Conservation (phyloP, 2,329 filamentous ascomycete species). For the Fusarium transvaalense region DNA sequence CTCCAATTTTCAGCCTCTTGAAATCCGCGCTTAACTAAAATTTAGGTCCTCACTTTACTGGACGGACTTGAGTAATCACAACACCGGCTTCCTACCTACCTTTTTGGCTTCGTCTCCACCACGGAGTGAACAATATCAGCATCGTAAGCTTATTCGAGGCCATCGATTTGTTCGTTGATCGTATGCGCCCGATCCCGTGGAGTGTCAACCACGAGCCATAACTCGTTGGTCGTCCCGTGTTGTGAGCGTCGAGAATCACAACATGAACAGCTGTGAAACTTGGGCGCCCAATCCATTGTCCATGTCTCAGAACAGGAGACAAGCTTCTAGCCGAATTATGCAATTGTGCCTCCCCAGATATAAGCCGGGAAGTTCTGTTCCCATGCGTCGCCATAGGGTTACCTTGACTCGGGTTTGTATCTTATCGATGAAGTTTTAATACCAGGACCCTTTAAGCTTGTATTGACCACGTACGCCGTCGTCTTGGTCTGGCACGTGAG, state of each 20-base stretch:
- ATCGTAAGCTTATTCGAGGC: background rate
- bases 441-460: conserved; percentile 46
- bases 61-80: conserved; percentile 29
- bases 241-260: conserved; percentile 34
- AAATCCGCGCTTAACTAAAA: conserved; percentile 32
- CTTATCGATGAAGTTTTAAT: conserved; percentile 15
- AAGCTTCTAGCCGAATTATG: conserved; percentile 39
- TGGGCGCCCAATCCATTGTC: conserved; percentile 31
- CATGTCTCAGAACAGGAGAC: conserved; percentile 29
- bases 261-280: conserved; percentile 36
- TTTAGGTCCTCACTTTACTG: conserved; percentile 31
- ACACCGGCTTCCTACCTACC: conserved; percentile 30
- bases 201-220: conserved; percentile 13
- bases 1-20: conserved; percentile 30
- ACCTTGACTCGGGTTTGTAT: conserved; percentile 32
- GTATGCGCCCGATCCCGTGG: conserved; percentile 9
- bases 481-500: conserved; percentile 17
- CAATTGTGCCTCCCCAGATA: conserved; percentile 27
- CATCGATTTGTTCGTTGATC: conserved; percentile 5
- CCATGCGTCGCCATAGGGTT: background rate
- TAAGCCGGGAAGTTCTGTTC: conserved; percentile 8
- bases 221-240: conserved; percentile 20
- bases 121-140: conserved; percentile 5
- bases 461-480: conserved; percentile 38
- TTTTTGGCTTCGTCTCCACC: conserved; percentile 6